phyloP scores from a whole-genome alignment of 371 early-diverging fungal genomes.

The Zopfochytrium polystomum region DNA sequence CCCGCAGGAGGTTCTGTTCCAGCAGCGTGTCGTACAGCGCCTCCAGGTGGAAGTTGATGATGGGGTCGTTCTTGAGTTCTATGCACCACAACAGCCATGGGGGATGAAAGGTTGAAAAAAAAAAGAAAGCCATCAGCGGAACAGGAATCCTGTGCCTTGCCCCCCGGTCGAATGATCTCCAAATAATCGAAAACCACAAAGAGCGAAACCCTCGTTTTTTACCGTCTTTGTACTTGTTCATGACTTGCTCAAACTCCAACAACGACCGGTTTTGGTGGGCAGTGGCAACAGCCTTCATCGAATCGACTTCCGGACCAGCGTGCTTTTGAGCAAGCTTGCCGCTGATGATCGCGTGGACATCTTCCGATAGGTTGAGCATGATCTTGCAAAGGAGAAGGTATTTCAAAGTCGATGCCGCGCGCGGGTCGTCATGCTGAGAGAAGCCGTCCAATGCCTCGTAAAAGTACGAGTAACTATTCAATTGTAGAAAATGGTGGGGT shows the following conservation, averaged over 20 bases:
- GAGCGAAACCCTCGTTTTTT: too few species aligned
- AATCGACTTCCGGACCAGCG: slow-evolving; percentile 71
- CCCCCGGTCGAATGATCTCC: too few species aligned
- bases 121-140: too few species aligned
- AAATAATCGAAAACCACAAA: too few species aligned
- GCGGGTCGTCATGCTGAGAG: slow-evolving; percentile 79
- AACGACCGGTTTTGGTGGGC: slow-evolving; percentile 93
- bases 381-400: slow-evolving; percentile 98
- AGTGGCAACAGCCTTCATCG: slow-evolving; percentile 90
- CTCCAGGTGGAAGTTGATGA: slow-evolving; percentile 85
- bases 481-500: background rate
- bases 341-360: slow-evolving; percentile 79
- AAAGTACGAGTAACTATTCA: slow-evolving; percentile 79
- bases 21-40: slow-evolving; percentile 94
- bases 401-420: slow-evolving; percentile 85
- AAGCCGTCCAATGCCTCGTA: slow-evolving; percentile 96
- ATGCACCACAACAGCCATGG: background rate
- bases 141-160: too few species aligned
- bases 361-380: slow-evolving; percentile 90
- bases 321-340: slow-evolving; percentile 79
- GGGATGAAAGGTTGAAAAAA: background rate
- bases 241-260: slow-evolving; percentile 87
- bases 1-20: slow-evolving; percentile 94
- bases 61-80: slow-evolving; percentile 88
- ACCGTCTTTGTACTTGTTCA: slow-evolving; percentile 80